Percentiles rank a stretch among this genome's conserved stretches.
These are phyloP conservation scores for Emergomyces orientalis DNA, from an alignment of 2,329 filamentous ascomycete genomes.

Conservation along the genomic window DNA sequence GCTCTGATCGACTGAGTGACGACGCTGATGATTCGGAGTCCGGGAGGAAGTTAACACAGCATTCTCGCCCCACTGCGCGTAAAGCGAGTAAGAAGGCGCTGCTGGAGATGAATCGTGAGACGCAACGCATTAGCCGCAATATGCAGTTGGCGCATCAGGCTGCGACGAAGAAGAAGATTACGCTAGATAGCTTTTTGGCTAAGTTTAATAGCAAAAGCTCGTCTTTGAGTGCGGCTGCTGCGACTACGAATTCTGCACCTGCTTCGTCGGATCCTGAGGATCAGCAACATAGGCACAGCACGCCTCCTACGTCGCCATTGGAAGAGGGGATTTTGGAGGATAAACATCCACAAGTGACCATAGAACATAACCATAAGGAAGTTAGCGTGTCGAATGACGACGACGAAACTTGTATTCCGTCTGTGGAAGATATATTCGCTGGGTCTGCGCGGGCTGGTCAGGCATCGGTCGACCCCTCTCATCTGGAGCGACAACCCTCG, in stretches of 20 bases:
- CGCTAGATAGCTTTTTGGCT: constrained; percentile 71
- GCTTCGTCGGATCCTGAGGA: constrained; percentile 37
- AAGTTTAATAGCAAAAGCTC: constrained; percentile 65
- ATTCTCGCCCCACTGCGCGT: constrained; percentile 55
- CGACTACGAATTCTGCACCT: constrained; percentile 25
- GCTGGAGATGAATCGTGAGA: constrained; percentile 91
- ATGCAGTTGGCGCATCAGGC: constrained; percentile 87
- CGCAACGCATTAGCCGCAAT: constrained; percentile 78
- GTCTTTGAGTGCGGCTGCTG: constrained; percentile 18
- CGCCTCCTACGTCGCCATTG: constrained; percentile 61
- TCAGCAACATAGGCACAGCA: constrained; percentile 41
- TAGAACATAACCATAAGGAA: not conserved
- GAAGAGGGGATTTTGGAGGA: constrained; percentile 21
- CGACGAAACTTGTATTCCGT: not conserved
- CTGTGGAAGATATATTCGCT: constrained; percentile 6
- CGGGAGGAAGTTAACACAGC: constrained; percentile 59
- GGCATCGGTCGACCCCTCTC: not conserved
- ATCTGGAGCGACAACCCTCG: not conserved
- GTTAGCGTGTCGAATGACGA: not conserved
- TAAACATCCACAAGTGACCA: constrained; percentile 6
- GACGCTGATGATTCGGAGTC: constrained; percentile 43
- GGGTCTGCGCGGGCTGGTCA: not conserved
- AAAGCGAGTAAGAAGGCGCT: constrained; percentile 92
- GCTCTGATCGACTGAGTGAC: constrained; percentile 29
- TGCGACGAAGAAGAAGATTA: constrained; percentile 83